Evolutionary conservation across 345 rosid genomes (phyloP).

Genomic region (Aquilaria yunnanensis): DNA sequence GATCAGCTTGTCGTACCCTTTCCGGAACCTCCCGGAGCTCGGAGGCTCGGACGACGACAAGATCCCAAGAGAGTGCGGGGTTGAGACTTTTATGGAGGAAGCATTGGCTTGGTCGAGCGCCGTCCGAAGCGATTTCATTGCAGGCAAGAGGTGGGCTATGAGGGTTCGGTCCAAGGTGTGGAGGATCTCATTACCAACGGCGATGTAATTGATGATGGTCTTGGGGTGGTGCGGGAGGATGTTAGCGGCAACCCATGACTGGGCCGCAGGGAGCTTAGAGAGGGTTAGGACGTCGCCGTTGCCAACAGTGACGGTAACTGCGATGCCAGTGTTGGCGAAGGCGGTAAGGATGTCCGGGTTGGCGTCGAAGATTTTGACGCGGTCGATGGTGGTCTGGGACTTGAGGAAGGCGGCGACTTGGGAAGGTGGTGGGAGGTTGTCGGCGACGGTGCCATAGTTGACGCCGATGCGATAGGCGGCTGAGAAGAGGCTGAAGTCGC

Average conservation of each 20-base stretch:
- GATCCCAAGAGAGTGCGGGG: slow-evolving; percentile 71
- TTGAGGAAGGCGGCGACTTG: slow-evolving; percentile 63
- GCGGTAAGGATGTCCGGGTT: slow-evolving; percentile 66
- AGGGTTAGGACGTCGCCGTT: slow-evolving; percentile 63
- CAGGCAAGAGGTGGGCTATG: slow-evolving; percentile 53
- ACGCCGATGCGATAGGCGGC: slow-evolving; percentile 56
- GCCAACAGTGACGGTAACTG: slow-evolving; percentile 61
- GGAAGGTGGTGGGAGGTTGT: slow-evolving; percentile 70
- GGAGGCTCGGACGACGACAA: slow-evolving; percentile 74
- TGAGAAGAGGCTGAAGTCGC: slow-evolving; percentile 9
- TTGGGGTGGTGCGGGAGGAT: slow-evolving; percentile 50
- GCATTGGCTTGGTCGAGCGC: slow-evolving; percentile 54
- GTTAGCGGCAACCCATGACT: slow-evolving; percentile 48
- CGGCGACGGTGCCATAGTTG: slow-evolving; percentile 81
- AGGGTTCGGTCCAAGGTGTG: slow-evolving; percentile 56
- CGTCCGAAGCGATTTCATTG: slow-evolving; percentile 54
- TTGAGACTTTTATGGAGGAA: slow-evolving; percentile 45
- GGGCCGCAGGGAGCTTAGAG: slow-evolving; percentile 49
- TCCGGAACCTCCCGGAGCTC: slow-evolving; percentile 58
- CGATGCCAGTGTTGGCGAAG: slow-evolving; percentile 57
- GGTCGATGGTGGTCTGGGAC: slow-evolving; percentile 59
- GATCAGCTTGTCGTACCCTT: slow-evolving; percentile 49
- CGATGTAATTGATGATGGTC: slow-evolving; percentile 47
- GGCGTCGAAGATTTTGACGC: slow-evolving; percentile 71
- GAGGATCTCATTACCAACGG: slow-evolving; percentile 69